Evolutionary conservation across 352 stramenopile genomes (phyloP).

Genomic region (Peronosclerospora sorghi): DNA sequence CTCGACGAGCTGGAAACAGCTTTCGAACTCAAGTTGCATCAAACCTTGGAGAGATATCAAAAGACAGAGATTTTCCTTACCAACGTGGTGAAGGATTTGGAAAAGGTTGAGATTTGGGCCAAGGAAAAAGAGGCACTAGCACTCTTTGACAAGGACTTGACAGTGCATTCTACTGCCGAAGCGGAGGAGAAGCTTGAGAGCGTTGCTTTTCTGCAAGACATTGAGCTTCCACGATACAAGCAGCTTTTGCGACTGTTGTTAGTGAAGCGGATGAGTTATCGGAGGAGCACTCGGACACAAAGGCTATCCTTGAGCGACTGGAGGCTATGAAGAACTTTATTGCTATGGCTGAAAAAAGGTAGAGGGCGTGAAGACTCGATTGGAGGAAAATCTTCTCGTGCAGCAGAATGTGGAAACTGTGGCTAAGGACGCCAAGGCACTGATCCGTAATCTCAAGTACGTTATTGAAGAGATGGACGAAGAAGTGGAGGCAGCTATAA

Average conservation of each 20-base stretch:
- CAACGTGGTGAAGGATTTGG: conserved; percentile 77
- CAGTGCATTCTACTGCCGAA: conserved; percentile 44
- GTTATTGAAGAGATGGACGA: conserved; percentile 84
- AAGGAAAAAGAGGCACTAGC: conserved; percentile 70
- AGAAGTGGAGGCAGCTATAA: conserved; percentile 66
- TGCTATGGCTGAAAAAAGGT: conserved; percentile 59
- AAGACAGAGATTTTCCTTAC: conserved; percentile 76
- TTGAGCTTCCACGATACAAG: conserved; percentile 80
- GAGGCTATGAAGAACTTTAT: conserved; percentile 72
- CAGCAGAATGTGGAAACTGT: conserved; percentile 71
- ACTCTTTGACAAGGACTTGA: conserved; percentile 49
- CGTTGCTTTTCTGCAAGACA: conserved; percentile 71
- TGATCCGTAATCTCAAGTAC: conserved; percentile 85
- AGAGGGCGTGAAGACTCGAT: conserved; percentile 41
- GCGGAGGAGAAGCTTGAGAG: conserved; percentile 79
- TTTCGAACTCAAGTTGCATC: conserved; percentile 59
- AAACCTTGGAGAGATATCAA: conserved; percentile 72
- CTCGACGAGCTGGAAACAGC: conserved; percentile 58
- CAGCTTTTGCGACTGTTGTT: conserved; percentile 56
- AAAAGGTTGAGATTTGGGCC: conserved; percentile 72
- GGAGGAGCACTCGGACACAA: conserved; percentile 54
- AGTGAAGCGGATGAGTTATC: conserved; percentile 55
- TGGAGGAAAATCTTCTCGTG: conserved; percentile 43
- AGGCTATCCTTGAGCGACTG: conserved; percentile 57
- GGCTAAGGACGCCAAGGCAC: conserved; percentile 77